phyloP scores from a whole-genome alignment of 768 basidiomycete species.

The Leccinellum rugosiceps region DNA sequence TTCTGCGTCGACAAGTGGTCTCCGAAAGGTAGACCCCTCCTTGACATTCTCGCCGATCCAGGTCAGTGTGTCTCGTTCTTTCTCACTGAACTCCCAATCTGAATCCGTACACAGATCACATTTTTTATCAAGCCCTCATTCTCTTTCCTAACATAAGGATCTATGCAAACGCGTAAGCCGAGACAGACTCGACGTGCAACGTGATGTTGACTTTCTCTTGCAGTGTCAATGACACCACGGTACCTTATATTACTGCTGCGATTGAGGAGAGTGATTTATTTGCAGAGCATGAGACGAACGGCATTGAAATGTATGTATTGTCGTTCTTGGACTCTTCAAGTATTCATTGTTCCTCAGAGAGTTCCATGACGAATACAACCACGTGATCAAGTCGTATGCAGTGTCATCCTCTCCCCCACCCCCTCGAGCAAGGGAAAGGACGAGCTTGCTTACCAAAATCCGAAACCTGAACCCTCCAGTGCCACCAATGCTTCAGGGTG shows the following conservation, averaged over 20 bases:
- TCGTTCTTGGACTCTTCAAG: conserved; percentile 1
- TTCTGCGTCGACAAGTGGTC: conserved; percentile 74
- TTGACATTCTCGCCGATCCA: conserved; percentile 81
- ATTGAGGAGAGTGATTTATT: conserved; percentile 72
- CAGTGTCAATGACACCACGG: conserved; percentile 73
- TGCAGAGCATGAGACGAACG: conserved; percentile 48
- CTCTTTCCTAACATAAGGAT: conserved; percentile 68
- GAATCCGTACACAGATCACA: conserved; percentile 43
- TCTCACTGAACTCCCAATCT: neutral
- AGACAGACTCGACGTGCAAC: neutral
- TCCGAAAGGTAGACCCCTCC: conserved; percentile 57
- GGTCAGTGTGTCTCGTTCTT: conserved; percentile 37
- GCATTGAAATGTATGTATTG: conserved; percentile 56
- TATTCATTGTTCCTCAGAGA: conserved; percentile 38
- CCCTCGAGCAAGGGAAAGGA: conserved; percentile 37
- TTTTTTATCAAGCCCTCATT: conserved; percentile 73
- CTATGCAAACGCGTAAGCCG: conserved; percentile 74
- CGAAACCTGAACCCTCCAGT: conserved; percentile 43
- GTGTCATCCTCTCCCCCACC: conserved; percentile 44
- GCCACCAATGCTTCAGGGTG: conserved; percentile 55
- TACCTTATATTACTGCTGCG: conserved; percentile 78
- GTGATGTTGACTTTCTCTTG: neutral
- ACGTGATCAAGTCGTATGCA: conserved; percentile 53
- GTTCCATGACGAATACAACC: conserved; percentile 52
- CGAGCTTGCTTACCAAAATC: conserved; percentile 43